Evolutionary conservation across 768 basidiomycete species (phyloP).

Genomic region (Kwoniella dendrophila): DNA sequence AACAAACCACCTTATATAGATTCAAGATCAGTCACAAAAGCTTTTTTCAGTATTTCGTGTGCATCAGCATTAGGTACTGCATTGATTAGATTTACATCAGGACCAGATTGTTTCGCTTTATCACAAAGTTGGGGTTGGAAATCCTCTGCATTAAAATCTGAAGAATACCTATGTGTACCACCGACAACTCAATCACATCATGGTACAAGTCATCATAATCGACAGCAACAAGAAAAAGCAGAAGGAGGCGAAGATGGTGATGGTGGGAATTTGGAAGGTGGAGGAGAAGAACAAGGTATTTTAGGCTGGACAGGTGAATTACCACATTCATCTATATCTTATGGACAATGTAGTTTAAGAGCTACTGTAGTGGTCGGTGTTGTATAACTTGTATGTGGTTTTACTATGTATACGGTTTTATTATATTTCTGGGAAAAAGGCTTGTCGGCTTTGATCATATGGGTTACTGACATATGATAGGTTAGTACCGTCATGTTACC

Average conservation of each 20-base stretch:
- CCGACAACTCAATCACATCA: not conserved
- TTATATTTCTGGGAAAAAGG: too few species aligned
- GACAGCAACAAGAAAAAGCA: not conserved
- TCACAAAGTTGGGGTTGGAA: conserved; percentile 96
- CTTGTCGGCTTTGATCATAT: too few species aligned
- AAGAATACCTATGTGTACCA: conserved; percentile 58
- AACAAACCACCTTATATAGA: conserved; percentile 35
- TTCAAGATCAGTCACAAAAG: conserved; percentile 54
- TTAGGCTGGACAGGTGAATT: conserved; percentile 58
- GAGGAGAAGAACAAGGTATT: conserved; percentile 49
- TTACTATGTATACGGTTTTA: not conserved
- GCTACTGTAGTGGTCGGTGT: conserved; percentile 79
- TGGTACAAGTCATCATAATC: not conserved
- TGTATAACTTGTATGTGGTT: conserved; percentile 61
- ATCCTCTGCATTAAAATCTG: conserved; percentile 62
- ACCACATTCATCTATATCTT: conserved; percentile 35
- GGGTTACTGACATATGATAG: too few species aligned
- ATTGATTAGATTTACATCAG: conserved; percentile 78
- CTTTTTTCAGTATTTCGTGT: conserved; percentile 83
- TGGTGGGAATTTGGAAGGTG: conserved; percentile 39
- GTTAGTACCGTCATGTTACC: too few species aligned
- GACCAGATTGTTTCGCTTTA: conserved; percentile 80
- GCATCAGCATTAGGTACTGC: conserved; percentile 77
- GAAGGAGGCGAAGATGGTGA: conserved; percentile 33
- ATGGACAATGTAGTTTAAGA: conserved; percentile 65